Percentiles rank a stretch among this genome's conserved stretches.
phyloP scores from a whole-genome alignment of 106 monocot genomes.

The Alisma plantagoaquatica region DNA sequence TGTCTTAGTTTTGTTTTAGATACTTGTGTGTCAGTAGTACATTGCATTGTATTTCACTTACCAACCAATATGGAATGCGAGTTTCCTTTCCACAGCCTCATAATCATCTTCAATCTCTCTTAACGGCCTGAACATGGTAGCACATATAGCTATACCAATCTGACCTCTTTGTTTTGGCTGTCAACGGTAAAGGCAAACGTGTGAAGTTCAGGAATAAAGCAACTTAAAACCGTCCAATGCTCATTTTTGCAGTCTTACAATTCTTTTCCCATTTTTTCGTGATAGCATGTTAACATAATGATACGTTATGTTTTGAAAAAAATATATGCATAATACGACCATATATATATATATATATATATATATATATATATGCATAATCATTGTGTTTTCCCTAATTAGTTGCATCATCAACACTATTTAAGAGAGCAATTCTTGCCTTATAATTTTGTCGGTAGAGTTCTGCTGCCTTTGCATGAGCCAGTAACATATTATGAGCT shows the following conservation, averaged over 20 bases:
- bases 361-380: no score
- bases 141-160: not conserved
- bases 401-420: no score
- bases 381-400: no score
- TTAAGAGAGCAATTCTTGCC: conserved; percentile 2
- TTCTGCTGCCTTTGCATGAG: conserved; percentile 26
- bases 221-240: no score
- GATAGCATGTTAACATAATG: no score
- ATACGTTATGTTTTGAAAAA: no score
- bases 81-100: not conserved
- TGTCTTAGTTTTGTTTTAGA: no score
- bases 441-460: conserved; percentile 30
- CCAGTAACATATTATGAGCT: conserved; percentile 29
- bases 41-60: not conserved
- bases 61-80: conserved; percentile 1
- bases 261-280: no score
- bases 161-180: conserved; percentile 7
- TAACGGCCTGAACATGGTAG: not conserved
- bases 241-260: no score
- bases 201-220: not conserved
- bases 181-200: not conserved
- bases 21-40: no score
- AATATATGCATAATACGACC: no score
- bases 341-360: no score
- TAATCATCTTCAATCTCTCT: not conserved